These are phyloP conservation scores for Fusarium haematococcum DNA, from an alignment of 2,329 filamentous ascomycete species.

Conservation along the genomic window DNA sequence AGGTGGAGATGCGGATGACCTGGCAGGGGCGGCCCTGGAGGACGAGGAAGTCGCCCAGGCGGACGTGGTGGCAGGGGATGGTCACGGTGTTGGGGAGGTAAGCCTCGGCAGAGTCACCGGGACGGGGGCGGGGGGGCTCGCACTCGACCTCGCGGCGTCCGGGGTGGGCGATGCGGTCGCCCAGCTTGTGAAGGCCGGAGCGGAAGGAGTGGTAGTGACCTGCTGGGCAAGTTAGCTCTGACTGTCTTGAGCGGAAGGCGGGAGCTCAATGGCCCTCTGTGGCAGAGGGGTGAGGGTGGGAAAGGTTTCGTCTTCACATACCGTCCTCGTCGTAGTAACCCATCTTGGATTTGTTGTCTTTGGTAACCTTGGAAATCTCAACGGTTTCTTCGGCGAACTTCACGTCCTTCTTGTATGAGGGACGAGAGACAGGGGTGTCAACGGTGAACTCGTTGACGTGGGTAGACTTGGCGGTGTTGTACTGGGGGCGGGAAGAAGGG, in stretches of 20 bases:
- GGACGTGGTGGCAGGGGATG: constrained; percentile 99
- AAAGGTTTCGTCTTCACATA: constrained; percentile 50
- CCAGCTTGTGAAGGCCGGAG: constrained; percentile 66
- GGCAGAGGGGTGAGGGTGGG: not conserved
- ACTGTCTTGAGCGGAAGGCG: not conserved
- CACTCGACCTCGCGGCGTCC: constrained; percentile 62
- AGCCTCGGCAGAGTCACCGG: constrained; percentile 46
- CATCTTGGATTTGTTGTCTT: constrained; percentile 66
- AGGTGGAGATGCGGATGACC: constrained; percentile 99
- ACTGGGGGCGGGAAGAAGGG: constrained; percentile 36
- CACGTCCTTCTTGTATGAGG: constrained; percentile 66
- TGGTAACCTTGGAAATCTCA: constrained; percentile 61
- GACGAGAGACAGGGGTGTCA: constrained; percentile 54
- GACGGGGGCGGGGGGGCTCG: constrained; percentile 45
- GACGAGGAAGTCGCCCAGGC: constrained; percentile 98
- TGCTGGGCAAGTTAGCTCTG: constrained; percentile 48
- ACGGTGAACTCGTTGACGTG: constrained; percentile 44
- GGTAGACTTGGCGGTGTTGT: constrained; percentile 34
- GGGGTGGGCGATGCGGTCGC: constrained; percentile 65
- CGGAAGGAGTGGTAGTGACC: constrained; percentile 71
- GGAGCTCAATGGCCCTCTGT: not conserved
- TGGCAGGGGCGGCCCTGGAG: constrained; percentile 99
- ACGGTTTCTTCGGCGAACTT: constrained; percentile 76
- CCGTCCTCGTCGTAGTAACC: constrained; percentile 74
- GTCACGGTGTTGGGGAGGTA: constrained; percentile 85